Evolutionary conservation across 495 filamentous ascomycete genomes (phyloP).

Genomic region (Aspergillus coremiiformis): DNA sequence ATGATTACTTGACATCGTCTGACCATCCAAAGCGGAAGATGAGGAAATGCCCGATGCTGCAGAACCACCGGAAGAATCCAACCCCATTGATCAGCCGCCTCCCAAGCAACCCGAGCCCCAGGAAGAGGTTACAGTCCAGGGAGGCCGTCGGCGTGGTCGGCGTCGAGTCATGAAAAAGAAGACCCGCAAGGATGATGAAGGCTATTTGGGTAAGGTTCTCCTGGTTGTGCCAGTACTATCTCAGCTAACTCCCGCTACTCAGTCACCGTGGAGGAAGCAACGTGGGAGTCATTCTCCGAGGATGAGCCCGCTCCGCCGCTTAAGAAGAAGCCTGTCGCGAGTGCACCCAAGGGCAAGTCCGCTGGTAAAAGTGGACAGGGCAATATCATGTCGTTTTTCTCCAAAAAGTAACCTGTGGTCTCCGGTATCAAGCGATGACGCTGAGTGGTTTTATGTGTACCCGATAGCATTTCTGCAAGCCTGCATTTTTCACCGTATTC

Average conservation of each 20-base stretch:
- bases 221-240: not conserved
- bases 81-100: conserved; percentile 39
- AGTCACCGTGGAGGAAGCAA: conserved; percentile 85
- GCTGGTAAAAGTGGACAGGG: conserved; percentile 62
- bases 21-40: conserved; percentile 15
- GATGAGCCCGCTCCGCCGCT: conserved; percentile 65
- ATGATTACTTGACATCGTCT: not conserved
- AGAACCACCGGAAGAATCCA: conserved; percentile 37
- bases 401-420: conserved; percentile 56
- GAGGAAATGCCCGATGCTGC: conserved; percentile 44
- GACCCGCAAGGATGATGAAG: conserved; percentile 84
- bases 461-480: not conserved
- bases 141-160: conserved; percentile 69
- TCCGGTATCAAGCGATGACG: not conserved
- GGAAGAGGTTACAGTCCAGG: conserved; percentile 41
- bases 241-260: conserved; percentile 18
- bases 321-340: conserved; percentile 51
- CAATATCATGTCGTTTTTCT: conserved; percentile 92
- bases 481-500: not conserved
- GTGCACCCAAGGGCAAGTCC: conserved; percentile 50
- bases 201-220: conserved; percentile 69
- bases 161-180: conserved; percentile 85
- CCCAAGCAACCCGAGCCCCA: conserved; percentile 36
- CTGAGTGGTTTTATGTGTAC: not conserved
- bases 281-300: conserved; percentile 94